A percentile compares a stretch with the other conserved stretches of the same genome.
These are phyloP conservation scores for Lathyrus oleraceus DNA, from an alignment of 306 rosid genomes.

Conservation along the genomic window DNA sequence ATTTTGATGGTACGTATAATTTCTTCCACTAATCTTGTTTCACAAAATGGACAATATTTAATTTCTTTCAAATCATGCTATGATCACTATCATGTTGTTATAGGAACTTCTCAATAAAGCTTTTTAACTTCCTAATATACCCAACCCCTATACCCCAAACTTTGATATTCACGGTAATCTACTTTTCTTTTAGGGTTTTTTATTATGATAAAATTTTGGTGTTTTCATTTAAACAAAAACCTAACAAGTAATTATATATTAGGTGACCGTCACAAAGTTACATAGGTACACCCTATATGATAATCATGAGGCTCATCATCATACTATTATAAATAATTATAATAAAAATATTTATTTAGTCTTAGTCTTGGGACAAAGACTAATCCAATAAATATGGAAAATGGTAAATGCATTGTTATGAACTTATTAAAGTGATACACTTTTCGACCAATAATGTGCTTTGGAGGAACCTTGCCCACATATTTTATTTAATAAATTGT, in stretches of 20 bases:
- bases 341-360: slow-evolving; percentile 8
- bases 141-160: no score
- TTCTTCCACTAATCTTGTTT: slow-evolving; percentile 18
- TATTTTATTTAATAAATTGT: not conserved
- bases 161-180: no score
- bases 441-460: slow-evolving; percentile 2
- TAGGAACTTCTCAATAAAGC: not conserved
- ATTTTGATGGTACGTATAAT: not conserved
- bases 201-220: no score
- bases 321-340: not conserved
- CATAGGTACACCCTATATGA: slow-evolving; percentile 23
- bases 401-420: slow-evolving; percentile 2
- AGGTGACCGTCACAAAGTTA: not conserved
- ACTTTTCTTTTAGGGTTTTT: no score
- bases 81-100: not conserved
- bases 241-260: not conserved
- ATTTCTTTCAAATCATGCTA: slow-evolving; percentile 20
- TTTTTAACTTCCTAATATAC: not conserved
- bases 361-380: slow-evolving; percentile 37
- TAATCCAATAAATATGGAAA: slow-evolving; percentile 30
- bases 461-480: slow-evolving; percentile 21
- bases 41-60: not conserved
- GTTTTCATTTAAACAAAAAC: not conserved
- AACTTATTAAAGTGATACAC: slow-evolving; percentile 12
- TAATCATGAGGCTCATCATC: not conserved